phyloP scores from a whole-genome alignment of 2,329 filamentous ascomycete species.

The Dothideomycetes sp. region DNA sequence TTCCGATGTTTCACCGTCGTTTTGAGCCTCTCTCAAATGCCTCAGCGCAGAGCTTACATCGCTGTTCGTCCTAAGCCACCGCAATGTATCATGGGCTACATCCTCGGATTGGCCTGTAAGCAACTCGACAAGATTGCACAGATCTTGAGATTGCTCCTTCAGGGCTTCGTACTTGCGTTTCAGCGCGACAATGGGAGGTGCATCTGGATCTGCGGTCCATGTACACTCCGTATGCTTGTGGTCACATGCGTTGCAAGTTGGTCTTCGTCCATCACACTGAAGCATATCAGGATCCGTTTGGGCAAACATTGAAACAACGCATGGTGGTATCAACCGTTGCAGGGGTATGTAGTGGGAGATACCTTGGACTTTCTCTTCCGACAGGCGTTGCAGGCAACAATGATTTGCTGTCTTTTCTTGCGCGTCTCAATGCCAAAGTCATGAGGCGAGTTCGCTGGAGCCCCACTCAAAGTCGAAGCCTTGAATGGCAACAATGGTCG shows the following conservation, averaged over 20 bases:
- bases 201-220: conserved; percentile 9
- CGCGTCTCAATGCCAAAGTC: background rate
- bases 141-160: conserved; percentile 3
- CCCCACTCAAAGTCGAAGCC: background rate
- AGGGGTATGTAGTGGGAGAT: background rate
- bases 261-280: conserved; percentile 6
- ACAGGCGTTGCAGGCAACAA: conserved; percentile 9
- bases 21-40: too few species aligned
- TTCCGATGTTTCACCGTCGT: too few species aligned
- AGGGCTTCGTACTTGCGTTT: conserved; percentile 8
- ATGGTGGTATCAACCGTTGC: too few species aligned
- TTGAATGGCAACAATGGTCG: background rate
- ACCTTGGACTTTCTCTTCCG: conserved; percentile 9
- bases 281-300: background rate
- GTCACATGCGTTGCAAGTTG: conserved; percentile 4
- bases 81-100: background rate
- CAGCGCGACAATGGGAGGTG: conserved; percentile 8
- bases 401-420: conserved; percentile 8
- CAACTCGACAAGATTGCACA: conserved; percentile 5
- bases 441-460: background rate
- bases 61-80: background rate
- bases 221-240: conserved; percentile 5
- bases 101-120: background rate
- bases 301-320: too few species aligned
- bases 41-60: background rate